A percentile compares a stretch with the other conserved stretches of the same genome.
Evolutionary conservation across 2,329 filamentous ascomycete species (phyloP).

Genomic region (Tolypocladium inflatum): DNA sequence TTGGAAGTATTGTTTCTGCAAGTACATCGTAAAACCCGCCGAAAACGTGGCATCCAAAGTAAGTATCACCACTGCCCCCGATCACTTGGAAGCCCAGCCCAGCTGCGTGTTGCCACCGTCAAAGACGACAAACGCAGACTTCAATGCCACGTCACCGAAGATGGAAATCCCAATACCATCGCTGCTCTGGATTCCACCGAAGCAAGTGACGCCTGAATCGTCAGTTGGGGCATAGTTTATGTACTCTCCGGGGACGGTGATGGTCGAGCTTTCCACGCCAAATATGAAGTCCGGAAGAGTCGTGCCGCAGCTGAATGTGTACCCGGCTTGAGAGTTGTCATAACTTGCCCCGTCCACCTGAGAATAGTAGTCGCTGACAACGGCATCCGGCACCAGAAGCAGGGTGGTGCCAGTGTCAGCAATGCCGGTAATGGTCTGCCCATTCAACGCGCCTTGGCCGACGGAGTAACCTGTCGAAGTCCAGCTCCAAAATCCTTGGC

Average conservation of each 20-base stretch:
- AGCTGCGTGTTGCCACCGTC: constrained; percentile 43
- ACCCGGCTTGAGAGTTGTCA: constrained; percentile 17
- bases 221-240: constrained; percentile 42
- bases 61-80: not conserved
- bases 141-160: constrained; percentile 51
- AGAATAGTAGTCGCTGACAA: constrained; percentile 39
- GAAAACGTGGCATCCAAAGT: not conserved
- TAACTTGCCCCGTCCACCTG: constrained; percentile 25
- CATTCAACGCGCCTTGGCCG: constrained; percentile 6
- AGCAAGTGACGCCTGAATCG: constrained; percentile 37
- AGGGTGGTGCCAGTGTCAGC: constrained; percentile 55
- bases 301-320: constrained; percentile 33
- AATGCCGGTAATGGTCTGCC: constrained; percentile 28
- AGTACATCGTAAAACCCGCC: not conserved
- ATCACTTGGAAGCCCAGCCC: constrained; percentile 19
- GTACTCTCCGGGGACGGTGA: constrained; percentile 41
- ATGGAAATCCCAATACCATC: constrained; percentile 39
- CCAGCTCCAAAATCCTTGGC: constrained; percentile 53
- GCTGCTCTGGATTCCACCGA: constrained; percentile 56
- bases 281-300: constrained; percentile 39
- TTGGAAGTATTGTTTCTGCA: not conserved
- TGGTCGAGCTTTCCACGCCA: constrained; percentile 46
- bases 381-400: constrained; percentile 43
- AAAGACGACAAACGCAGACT: constrained; percentile 48
- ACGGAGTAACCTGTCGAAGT: constrained; percentile 12